phyloP scores from a whole-genome alignment of 2,329 filamentous ascomycete genomes.

The Epichloe baconii region DNA sequence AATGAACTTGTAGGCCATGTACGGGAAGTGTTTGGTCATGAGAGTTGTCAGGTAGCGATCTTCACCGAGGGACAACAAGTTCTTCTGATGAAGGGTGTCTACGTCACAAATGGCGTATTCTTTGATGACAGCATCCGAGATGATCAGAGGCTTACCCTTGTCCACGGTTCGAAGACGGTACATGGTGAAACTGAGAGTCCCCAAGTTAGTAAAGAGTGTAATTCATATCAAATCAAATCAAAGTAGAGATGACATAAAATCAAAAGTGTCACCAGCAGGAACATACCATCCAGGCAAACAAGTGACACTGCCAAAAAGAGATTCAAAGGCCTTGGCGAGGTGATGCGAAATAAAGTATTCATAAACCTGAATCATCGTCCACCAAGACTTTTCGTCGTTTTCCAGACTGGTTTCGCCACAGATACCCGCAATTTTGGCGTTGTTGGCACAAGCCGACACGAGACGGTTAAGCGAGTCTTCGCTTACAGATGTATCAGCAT shows the following conservation, averaged over 20 bases:
- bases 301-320: conserved; percentile 91
- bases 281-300: conserved; percentile 98
- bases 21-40: conserved; percentile 96
- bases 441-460: conserved; percentile 83
- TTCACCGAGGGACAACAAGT: conserved; percentile 82
- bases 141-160: conserved; percentile 86
- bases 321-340: conserved; percentile 92
- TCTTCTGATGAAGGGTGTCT: conserved; percentile 95
- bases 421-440: conserved; percentile 92
- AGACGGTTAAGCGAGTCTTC: conserved; percentile 88
- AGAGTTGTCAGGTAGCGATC: conserved; percentile 95
- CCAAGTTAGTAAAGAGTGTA: conserved; percentile 22
- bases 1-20: conserved; percentile 93
- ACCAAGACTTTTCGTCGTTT: conserved; percentile 91
- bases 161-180: conserved; percentile 91
- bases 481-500: conserved; percentile 88
- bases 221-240: background rate
- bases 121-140: conserved; percentile 72
- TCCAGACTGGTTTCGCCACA: conserved; percentile 94
- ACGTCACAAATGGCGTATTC: conserved; percentile 85
- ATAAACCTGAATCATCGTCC: conserved; percentile 99
- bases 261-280: background rate
- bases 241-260: background rate
- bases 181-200: conserved; percentile 78
- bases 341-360: conserved; percentile 99